These are phyloP conservation scores for Phtheirospermum japonicum DNA, from an alignment of 257 asterid species.

Conservation along the genomic window DNA sequence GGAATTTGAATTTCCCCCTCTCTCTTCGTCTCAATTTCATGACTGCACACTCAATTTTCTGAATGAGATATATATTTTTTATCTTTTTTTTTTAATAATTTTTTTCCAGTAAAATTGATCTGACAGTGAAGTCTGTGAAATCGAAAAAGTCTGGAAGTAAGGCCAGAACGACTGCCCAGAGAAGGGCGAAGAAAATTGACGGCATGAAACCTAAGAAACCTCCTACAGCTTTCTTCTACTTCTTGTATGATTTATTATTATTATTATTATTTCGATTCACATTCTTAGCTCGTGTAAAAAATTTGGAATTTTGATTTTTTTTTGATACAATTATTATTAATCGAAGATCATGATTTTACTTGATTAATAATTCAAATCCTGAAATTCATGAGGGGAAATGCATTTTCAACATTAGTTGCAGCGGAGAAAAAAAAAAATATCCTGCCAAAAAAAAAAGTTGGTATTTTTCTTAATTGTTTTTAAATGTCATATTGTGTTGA, in stretches of 20 bases:
- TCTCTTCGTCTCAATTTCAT: slow-evolving; percentile 7
- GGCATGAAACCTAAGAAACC: slow-evolving; percentile 90
- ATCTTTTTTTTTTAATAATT: neutral
- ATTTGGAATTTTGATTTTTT: too few species aligned
- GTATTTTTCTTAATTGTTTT: too few species aligned
- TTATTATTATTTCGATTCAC: too few species aligned
- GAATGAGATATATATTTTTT: neutral
- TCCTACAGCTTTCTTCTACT: slow-evolving; percentile 94
- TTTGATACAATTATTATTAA: too few species aligned
- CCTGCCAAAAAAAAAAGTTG: too few species aligned
- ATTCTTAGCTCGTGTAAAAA: too few species aligned
- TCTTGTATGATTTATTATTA: slow-evolving; percentile 39
- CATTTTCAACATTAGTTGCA: too few species aligned
- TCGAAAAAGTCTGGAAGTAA: slow-evolving; percentile 39
- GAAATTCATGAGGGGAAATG: neutral
- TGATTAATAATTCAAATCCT: neutral
- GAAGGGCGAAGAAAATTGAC: slow-evolving; percentile 46
- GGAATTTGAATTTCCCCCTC: neutral
- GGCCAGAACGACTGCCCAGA: slow-evolving; percentile 37
- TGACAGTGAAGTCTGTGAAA: slow-evolving; percentile 37
- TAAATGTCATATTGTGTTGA: too few species aligned
- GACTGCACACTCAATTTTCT: slow-evolving; percentile 9
- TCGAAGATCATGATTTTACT: neutral
- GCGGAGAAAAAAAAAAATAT: too few species aligned
- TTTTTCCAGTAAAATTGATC: slow-evolving; percentile 43